Conservation (phyloP, 2,329 filamentous ascomycete species). For the Bipolaris sorokiniana region DNA sequence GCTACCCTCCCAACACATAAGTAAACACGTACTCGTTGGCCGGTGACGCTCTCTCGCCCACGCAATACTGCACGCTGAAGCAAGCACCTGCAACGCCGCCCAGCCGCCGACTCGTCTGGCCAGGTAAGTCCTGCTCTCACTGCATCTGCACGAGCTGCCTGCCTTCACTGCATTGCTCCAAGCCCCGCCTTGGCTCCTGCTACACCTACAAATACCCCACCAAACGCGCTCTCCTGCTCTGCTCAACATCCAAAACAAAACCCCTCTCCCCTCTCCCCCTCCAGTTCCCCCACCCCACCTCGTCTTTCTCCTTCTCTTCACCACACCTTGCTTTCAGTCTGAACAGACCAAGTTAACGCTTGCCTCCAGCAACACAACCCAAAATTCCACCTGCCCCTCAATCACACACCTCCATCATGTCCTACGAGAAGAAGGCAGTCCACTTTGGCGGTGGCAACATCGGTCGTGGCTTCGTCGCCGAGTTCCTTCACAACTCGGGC, state of each 20-base stretch:
- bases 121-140: conserved; percentile 22
- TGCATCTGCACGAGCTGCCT: conserved; percentile 11
- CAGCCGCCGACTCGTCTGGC: conserved; percentile 25
- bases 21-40: conserved; percentile 22
- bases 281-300: not conserved
- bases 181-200: conserved; percentile 25
- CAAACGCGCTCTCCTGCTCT: conserved; percentile 20
- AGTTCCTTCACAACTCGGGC: conserved; percentile 88
- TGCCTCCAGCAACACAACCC: conserved; percentile 8
- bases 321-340: conserved; percentile 6
- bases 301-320: conserved; percentile 5
- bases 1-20: conserved; percentile 27
- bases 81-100: conserved; percentile 35
- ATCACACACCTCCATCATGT: conserved; percentile 32
- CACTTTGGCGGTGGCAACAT: conserved; percentile 63
- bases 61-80: conserved; percentile 23
- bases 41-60: conserved; percentile 19
- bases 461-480: conserved; percentile 56
- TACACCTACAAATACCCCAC: conserved; percentile 41
- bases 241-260: conserved; percentile 13
- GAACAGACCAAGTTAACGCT: conserved; percentile 25
- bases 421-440: conserved; percentile 56
- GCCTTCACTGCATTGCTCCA: conserved; percentile 12
- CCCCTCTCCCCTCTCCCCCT: conserved; percentile 4
- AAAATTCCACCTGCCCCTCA: conserved; percentile 9